phyloP scores from a whole-genome alignment of 2,329 filamentous ascomycete species.

The Rhynchosporium graminicola region DNA sequence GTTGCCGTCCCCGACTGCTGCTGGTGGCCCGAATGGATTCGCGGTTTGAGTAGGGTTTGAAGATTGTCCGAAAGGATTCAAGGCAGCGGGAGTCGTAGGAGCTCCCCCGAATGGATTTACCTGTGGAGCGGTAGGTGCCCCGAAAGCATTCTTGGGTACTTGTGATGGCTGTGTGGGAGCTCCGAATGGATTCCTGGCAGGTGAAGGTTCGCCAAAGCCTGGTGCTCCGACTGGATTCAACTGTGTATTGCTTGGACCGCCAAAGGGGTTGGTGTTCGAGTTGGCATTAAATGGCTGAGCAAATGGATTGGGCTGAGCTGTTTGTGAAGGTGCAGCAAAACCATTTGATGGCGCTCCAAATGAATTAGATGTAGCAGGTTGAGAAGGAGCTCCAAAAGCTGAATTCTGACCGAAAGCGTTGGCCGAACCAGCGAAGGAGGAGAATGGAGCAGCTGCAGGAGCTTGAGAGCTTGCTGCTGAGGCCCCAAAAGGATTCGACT shows the following conservation, averaged over 20 bases:
- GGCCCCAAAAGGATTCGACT: slow-evolving; percentile 35
- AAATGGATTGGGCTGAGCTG: slow-evolving; percentile 40
- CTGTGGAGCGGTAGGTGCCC: background rate
- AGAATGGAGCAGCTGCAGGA: slow-evolving; percentile 19
- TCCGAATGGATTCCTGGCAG: slow-evolving; percentile 13
- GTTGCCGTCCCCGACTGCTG: background rate
- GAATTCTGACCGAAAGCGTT: slow-evolving; percentile 37
- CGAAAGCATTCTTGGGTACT: slow-evolving; percentile 8
- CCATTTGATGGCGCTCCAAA: slow-evolving; percentile 42
- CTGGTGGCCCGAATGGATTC: slow-evolving; percentile 11
- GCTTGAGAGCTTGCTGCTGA: slow-evolving; percentile 15
- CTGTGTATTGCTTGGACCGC: slow-evolving; percentile 34
- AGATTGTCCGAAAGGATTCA: slow-evolving; percentile 15
- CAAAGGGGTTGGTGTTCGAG: slow-evolving; percentile 36
- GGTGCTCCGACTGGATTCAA: slow-evolving; percentile 10
- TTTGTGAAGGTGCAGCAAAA: slow-evolving; percentile 14
- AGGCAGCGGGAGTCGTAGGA: background rate
- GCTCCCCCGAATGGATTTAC: slow-evolving; percentile 12
- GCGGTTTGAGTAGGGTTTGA: background rate
- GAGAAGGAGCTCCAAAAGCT: slow-evolving; percentile 40
- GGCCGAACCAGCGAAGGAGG: slow-evolving; percentile 29
- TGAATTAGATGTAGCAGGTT: slow-evolving; percentile 42
- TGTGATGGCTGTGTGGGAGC: slow-evolving; percentile 5
- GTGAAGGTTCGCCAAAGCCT: slow-evolving; percentile 7
- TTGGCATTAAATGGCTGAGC: slow-evolving; percentile 30